A percentile compares a stretch with the other conserved stretches of the same genome.
Conservation (phyloP, 768 basidiomycete genomes). For the Leccinum rimulosum region DNA sequence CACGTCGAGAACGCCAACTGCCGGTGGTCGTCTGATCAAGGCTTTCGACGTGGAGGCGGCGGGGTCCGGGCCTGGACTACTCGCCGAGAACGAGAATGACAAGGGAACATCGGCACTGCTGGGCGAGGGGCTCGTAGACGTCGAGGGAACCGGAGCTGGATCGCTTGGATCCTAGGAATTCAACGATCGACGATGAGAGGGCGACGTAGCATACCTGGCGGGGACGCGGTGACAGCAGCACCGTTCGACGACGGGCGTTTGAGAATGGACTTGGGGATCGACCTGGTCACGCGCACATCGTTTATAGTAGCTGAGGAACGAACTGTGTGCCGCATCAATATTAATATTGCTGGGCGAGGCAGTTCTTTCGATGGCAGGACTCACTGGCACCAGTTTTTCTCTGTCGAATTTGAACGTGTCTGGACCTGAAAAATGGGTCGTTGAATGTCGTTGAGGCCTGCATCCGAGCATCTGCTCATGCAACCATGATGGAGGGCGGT, state of each 20-base stretch:
- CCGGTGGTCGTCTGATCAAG: neutral
- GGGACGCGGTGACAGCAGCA: neutral
- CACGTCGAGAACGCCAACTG: slow-evolving; percentile 1
- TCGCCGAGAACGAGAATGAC: neutral
- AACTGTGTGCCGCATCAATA: neutral
- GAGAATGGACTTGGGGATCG: slow-evolving; percentile 1
- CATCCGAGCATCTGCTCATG: slow-evolving; percentile 1
- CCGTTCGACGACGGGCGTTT: neutral
- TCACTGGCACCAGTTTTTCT: neutral
- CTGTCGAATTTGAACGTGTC: neutral
- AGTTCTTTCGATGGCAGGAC: neutral
- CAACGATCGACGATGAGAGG: neutral
- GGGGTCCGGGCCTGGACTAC: neutral
- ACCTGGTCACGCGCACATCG: neutral
- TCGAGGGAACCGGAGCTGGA: neutral
- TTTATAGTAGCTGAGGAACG: neutral
- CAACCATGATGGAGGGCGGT: neutral
- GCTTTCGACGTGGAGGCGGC: neutral
- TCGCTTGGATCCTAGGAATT: neutral
- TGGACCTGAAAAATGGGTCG: neutral
- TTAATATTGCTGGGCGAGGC: neutral
- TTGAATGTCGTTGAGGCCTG: neutral
- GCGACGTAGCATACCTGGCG: slow-evolving; percentile 10
- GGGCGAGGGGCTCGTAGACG: neutral
- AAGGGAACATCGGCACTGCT: neutral